These are phyloP conservation scores for Volvox carteri DNA, from an alignment of 163 green algal genomes.

Conservation along the genomic window DNA sequence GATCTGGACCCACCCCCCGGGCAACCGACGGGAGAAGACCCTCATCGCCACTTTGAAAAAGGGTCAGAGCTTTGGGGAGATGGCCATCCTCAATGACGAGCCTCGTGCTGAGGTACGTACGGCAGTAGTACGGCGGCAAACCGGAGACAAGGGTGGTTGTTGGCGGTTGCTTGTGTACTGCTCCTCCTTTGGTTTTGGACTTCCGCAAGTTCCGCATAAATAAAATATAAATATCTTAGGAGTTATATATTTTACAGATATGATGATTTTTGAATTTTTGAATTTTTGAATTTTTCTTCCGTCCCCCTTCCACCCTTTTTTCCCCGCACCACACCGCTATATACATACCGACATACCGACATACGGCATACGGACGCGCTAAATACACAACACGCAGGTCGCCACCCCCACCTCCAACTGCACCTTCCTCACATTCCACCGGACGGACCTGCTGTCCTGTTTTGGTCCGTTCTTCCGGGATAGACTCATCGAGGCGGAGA, in stretches of 20 bases:
- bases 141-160: too few relatives aligned
- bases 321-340: neutral
- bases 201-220: too few relatives aligned
- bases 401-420: constrained; percentile 59
- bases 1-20: constrained; percentile 65
- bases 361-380: neutral
- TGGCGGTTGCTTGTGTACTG: too few relatives aligned
- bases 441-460: constrained; percentile 30
- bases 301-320: neutral
- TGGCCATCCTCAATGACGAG: constrained; percentile 70
- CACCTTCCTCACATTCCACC: constrained; percentile 64
- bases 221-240: too few relatives aligned
- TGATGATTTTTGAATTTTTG: too few relatives aligned
- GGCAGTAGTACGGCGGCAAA: too few relatives aligned
- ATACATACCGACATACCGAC: neutral
- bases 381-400: constrained; percentile 17
- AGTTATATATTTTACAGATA: too few relatives aligned
- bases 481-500: constrained; percentile 41
- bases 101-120: constrained; percentile 37
- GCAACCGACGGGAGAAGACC: constrained; percentile 59
- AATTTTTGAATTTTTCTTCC: too few relatives aligned
- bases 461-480: constrained; percentile 56
- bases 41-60: constrained; percentile 70
- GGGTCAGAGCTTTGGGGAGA: constrained; percentile 68
- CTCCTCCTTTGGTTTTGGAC: too few relatives aligned